phyloP scores from a whole-genome alignment of 2,329 filamentous ascomycete genomes.

The Periconia digitata region DNA sequence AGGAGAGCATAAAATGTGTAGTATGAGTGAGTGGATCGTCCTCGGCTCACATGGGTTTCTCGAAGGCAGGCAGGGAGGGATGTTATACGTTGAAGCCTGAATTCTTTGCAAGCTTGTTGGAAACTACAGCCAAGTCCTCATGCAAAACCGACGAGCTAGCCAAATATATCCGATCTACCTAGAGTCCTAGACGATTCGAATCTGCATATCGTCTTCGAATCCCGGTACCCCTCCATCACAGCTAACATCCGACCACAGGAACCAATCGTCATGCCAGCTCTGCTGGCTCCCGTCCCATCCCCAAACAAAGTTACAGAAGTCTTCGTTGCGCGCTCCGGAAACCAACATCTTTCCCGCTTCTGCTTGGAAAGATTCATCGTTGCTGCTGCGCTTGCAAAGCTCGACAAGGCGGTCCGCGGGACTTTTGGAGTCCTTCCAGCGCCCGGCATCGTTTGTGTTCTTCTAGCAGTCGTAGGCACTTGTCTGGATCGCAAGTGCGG shows the following conservation, averaged over 20 bases:
- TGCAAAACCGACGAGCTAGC: no score
- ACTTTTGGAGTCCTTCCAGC: neutral
- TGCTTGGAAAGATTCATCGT: neutral
- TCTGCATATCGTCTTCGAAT: neutral
- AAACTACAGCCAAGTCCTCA: no score
- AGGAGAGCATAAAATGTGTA: no score
- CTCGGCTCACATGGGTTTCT: no score
- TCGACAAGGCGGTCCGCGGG: neutral
- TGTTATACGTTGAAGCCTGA: no score
- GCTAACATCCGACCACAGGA: neutral
- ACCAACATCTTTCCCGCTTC: neutral
- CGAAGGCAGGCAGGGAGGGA: no score
- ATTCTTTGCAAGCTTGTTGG: no score
- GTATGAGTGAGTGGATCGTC: no score
- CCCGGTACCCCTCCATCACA: neutral
- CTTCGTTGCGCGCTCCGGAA: neutral
- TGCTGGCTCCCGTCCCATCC: neutral
- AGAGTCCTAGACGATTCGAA: neutral
- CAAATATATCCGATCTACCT: neutral
- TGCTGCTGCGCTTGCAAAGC: neutral
- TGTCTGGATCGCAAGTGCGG: neutral
- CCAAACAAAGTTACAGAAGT: neutral
- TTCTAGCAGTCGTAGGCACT: neutral
- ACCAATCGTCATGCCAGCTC: neutral
- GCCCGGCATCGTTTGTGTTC: neutral